phyloP scores from a whole-genome alignment of 805 yeast species.

The Saccharomycodes ludwigii region DNA sequence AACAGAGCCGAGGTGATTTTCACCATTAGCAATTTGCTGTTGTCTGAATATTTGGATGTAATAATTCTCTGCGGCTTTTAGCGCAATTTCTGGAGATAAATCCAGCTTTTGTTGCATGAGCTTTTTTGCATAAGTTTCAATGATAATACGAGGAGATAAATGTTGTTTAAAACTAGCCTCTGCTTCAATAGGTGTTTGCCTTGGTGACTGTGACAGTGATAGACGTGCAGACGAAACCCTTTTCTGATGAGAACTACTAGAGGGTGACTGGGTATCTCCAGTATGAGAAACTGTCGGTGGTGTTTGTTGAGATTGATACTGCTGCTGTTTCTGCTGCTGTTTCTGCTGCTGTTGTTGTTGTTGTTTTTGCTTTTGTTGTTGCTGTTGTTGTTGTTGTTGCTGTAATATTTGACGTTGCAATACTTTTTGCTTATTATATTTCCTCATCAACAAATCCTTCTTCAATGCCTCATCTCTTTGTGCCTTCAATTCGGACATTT shows the following conservation, averaged over 20 bases:
- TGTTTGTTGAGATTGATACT: slow-evolving; percentile 1
- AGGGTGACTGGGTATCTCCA: slow-evolving; percentile 9
- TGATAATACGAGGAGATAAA: slow-evolving; percentile 19
- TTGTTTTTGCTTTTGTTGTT: slow-evolving; percentile 10
- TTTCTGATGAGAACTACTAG: too few relatives aligned
- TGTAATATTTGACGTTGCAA: slow-evolving; percentile 17
- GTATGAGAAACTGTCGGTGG: slow-evolving; percentile 7
- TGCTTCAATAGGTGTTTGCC: slow-evolving; percentile 11
- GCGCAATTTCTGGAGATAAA: slow-evolving; percentile 19
- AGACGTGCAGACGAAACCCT: slow-evolving; percentile 5
- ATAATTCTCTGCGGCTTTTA: slow-evolving; percentile 23
- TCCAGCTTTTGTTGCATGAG: slow-evolving; percentile 21
- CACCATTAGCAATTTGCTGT: too few relatives aligned
- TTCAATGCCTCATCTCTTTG: slow-evolving; percentile 81
- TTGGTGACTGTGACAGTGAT: slow-evolving; percentile 7
- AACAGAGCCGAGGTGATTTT: too few relatives aligned
- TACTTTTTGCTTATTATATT: slow-evolving; percentile 19
- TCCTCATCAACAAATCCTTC: slow-evolving; percentile 34
- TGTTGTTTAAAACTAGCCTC: too few relatives aligned
- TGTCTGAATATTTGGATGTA: slow-evolving; percentile 15
- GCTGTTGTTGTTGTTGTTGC: slow-evolving; percentile 9
- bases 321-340: slow-evolving; percentile 7
- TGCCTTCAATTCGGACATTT: slow-evolving; percentile 66
- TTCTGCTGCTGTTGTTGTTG: slow-evolving; percentile 8
- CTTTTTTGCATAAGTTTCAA: slow-evolving; percentile 21